Evolutionary conservation across 768 basidiomycete genomes (phyloP).

Genomic region (Cystoderma amianthinum): DNA sequence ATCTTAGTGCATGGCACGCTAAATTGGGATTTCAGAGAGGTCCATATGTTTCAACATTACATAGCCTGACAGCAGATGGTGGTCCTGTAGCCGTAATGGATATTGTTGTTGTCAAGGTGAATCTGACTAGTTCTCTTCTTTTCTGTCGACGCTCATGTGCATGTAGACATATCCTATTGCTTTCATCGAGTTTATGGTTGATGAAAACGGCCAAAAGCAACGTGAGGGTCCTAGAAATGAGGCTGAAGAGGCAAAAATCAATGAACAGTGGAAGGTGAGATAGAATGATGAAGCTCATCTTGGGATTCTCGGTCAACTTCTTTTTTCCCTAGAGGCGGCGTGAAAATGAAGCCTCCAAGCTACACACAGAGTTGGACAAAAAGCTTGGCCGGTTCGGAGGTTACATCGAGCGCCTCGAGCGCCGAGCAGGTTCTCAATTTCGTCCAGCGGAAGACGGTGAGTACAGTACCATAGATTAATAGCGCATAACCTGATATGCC

Average conservation of each 20-base stretch:
- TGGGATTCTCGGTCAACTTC: too few relatives aligned
- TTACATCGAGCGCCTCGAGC: conserved; percentile 62
- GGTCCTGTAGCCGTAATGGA: conserved; percentile 73
- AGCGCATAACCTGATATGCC: too few relatives aligned
- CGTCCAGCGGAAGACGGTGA: conserved; percentile 32
- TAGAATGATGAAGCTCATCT: too few relatives aligned
- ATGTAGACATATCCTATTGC: conserved; percentile 65
- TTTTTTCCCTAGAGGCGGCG: conserved; percentile 54
- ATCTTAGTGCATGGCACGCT: conserved; percentile 82
- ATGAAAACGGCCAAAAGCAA: conserved; percentile 37
- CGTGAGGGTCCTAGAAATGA: conserved; percentile 61
- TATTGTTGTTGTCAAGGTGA: conserved; percentile 61
- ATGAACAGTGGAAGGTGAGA: conserved; percentile 68
- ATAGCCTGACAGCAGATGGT: conserved; percentile 76
- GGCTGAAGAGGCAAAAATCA: conserved; percentile 55
- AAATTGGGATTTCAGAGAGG: conserved; percentile 72
- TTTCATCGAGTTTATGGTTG: conserved; percentile 63
- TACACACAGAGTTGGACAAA: conserved; percentile 53
- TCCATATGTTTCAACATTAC: conserved; percentile 69
- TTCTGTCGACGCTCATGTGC: not conserved
- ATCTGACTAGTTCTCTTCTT: not conserved
- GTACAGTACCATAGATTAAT: too few relatives aligned
- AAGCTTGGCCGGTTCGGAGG: conserved; percentile 44
- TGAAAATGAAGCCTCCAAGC: conserved; percentile 48
- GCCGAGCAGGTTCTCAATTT: conserved; percentile 43